These are phyloP conservation scores for Sphagnum magellanicum DNA, from an alignment of 228 moss, liverwort and hornwort genomes.

Conservation along the genomic window DNA sequence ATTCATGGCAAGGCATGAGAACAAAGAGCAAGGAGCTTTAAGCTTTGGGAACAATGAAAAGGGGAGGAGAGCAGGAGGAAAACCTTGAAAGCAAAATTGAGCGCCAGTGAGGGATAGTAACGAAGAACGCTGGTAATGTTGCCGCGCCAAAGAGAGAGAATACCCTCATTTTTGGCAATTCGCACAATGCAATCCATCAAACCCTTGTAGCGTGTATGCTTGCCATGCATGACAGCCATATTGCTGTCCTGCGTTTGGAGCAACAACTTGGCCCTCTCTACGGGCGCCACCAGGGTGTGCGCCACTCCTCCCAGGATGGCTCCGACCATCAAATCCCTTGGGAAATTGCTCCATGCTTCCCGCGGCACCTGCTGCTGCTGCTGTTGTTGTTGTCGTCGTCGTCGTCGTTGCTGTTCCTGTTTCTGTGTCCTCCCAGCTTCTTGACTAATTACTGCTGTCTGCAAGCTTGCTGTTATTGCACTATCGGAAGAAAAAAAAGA, in stretches of 20 bases:
- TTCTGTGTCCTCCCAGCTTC: too few relatives aligned
- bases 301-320: constrained; percentile 85
- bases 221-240: constrained; percentile 79
- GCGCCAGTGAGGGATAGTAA: constrained; percentile 88
- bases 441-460: too few relatives aligned
- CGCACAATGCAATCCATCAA: constrained; percentile 79
- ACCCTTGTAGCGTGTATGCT: constrained; percentile 79
- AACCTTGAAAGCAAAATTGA: constrained; percentile 98
- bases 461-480: too few relatives aligned
- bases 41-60: too few relatives aligned
- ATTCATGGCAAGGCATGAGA: too few relatives aligned
- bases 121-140: constrained; percentile 90
- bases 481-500: too few relatives aligned
- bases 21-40: too few relatives aligned
- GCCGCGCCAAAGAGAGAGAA: constrained; percentile 87
- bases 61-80: neutral
- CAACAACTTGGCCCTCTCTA: constrained; percentile 92
- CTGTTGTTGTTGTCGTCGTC: constrained; percentile 11
- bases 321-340: constrained; percentile 81
- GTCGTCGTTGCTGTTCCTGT: too few relatives aligned
- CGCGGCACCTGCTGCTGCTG: constrained; percentile 37
- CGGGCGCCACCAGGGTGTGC: constrained; percentile 89
- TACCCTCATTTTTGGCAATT: constrained; percentile 81
- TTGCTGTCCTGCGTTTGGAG: constrained; percentile 98
- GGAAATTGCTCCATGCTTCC: constrained; percentile 80